These are phyloP conservation scores for Ceratobasidium sp. DNA, from an alignment of 1,284 basidiomycete species.

Conservation along the genomic window DNA sequence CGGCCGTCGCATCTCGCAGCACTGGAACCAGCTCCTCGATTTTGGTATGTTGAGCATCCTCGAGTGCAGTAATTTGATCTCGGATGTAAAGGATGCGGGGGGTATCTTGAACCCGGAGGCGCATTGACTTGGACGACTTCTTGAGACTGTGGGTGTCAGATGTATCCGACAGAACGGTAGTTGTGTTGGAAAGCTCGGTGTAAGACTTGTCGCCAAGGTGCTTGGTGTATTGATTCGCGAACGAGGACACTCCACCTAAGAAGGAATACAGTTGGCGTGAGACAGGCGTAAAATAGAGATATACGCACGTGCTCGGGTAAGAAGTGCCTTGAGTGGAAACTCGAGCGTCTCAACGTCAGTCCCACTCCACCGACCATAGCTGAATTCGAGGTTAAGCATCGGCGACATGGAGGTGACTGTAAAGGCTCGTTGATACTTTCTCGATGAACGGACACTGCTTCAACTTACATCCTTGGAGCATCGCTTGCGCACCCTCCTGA, in stretches of 20 bases:
- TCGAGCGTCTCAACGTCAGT: slow-evolving; percentile 53
- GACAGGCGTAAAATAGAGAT: too few species aligned
- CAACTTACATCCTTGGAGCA: slow-evolving; percentile 45
- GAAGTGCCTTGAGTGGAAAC: slow-evolving; percentile 2
- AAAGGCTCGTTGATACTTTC: too few species aligned
- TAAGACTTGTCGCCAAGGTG: slow-evolving; percentile 18
- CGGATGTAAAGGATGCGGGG: slow-evolving; percentile 54
- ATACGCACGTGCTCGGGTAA: slow-evolving; percentile 23
- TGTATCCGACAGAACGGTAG: too few species aligned
- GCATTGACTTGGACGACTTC: background rate
- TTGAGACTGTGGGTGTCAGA: too few species aligned
- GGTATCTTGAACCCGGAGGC: slow-evolving; percentile 47
- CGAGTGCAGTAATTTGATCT: slow-evolving; percentile 47
- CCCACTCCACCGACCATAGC: slow-evolving; percentile 61
- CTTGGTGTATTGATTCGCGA: slow-evolving; percentile 1
- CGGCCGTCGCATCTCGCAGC: slow-evolving; percentile 53
- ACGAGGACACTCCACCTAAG: slow-evolving; percentile 12
- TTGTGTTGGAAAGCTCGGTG: too few species aligned
- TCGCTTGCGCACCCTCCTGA: slow-evolving; percentile 41
- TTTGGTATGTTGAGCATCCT: slow-evolving; percentile 52
- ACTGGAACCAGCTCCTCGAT: slow-evolving; percentile 59
- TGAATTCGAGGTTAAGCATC: slow-evolving; percentile 61
- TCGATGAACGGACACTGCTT: background rate
- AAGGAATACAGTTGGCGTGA: too few species aligned
- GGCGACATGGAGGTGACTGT: slow-evolving; percentile 55